Conservation (phyloP, 2,329 filamentous ascomycete genomes). For the Clonostachys chloroleuca region DNA sequence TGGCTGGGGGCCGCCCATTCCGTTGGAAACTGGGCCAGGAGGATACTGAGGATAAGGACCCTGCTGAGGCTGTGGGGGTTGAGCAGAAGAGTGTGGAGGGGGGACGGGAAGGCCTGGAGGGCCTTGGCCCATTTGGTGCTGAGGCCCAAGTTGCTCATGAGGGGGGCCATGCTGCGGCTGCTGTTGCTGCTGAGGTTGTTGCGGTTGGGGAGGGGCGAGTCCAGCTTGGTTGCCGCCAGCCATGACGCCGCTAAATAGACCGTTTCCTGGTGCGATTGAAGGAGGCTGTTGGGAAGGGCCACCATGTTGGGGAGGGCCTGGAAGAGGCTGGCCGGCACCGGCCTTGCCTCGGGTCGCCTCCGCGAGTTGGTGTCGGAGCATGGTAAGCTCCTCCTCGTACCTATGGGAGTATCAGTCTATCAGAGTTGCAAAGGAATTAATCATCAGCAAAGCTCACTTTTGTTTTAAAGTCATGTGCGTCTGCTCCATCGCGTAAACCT, state of each 20-base stretch:
- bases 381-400: constrained; percentile 87
- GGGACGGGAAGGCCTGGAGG: constrained; percentile 61
- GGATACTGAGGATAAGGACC: constrained; percentile 66
- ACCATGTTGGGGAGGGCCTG: constrained; percentile 68
- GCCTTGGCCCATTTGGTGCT: constrained; percentile 64
- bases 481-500: constrained; percentile 91
- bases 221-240: constrained; percentile 80
- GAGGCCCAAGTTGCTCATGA: constrained; percentile 51
- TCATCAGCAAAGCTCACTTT: constrained; percentile 59
- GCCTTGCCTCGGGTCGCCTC: constrained; percentile 57
- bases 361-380: constrained; percentile 83
- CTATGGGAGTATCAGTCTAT: constrained; percentile 39
- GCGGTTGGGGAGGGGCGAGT: constrained; percentile 72
- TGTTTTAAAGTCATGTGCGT: constrained; percentile 82
- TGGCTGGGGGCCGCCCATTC: constrained; percentile 71
- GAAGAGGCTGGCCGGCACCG: constrained; percentile 49
- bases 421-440: background rate
- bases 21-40: constrained; percentile 53
- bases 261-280: constrained; percentile 85
- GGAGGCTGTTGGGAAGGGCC: constrained; percentile 82
- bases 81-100: constrained; percentile 55
- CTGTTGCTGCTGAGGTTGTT: constrained; percentile 35
- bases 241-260: constrained; percentile 95
- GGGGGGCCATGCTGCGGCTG: constrained; percentile 56
- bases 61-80: constrained; percentile 38